Conservation (phyloP, 2,329 filamentous ascomycete genomes). For the Lachnellula willkommii region DNA sequence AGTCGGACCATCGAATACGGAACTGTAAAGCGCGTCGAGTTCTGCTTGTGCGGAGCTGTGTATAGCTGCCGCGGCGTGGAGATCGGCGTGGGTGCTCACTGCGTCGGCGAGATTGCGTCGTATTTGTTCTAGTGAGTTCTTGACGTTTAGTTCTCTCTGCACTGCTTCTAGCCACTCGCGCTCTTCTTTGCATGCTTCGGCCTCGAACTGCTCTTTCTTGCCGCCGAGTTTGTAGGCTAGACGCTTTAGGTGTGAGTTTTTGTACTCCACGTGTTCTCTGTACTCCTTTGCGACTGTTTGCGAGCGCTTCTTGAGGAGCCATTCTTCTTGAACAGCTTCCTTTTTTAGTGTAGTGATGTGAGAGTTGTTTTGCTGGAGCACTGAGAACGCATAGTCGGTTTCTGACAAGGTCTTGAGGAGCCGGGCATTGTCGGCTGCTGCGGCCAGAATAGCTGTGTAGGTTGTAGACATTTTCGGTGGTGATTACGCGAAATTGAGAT, state of each 20-base stretch:
- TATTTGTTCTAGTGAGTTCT: conserved; percentile 39
- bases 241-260: conserved; percentile 47
- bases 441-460: conserved; percentile 35
- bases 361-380: conserved; percentile 40
- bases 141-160: conserved; percentile 42
- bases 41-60: conserved; percentile 40
- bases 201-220: conserved; percentile 43
- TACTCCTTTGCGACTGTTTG: conserved; percentile 41
- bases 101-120: conserved; percentile 39
- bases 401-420: conserved; percentile 43
- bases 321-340: conserved; percentile 35
- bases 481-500: too few species aligned
- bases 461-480: conserved; percentile 5
- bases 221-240: conserved; percentile 48
- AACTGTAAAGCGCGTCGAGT: conserved; percentile 48
- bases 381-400: conserved; percentile 44
- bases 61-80: conserved; percentile 34
- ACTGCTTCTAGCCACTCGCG: conserved; percentile 49
- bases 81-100: conserved; percentile 29
- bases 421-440: conserved; percentile 37
- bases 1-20: conserved; percentile 49
- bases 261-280: conserved; percentile 48
- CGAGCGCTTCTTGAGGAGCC: conserved; percentile 37
- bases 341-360: conserved; percentile 43
- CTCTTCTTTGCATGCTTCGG: conserved; percentile 49